A percentile compares a stretch with the other conserved stretches of the same genome.
phyloP scores from a whole-genome alignment of 164 flowering plant species.

The Aristolochia fimbriata region DNA sequence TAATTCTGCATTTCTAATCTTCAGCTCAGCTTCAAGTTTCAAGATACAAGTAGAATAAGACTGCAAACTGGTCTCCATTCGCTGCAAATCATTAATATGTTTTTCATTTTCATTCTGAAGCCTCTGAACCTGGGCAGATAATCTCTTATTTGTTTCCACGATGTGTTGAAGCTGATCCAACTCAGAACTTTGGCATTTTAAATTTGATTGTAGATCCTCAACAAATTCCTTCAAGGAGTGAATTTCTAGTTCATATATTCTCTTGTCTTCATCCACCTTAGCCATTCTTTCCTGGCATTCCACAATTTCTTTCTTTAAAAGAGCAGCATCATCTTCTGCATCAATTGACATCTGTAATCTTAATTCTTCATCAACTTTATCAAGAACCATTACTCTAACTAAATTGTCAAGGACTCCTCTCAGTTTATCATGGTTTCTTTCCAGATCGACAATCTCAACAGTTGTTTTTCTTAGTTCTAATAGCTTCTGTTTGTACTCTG shows the following conservation, averaged over 20 bases:
- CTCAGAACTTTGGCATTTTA: background rate
- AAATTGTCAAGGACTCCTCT: conserved; percentile 27
- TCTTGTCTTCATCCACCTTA: conserved; percentile 21
- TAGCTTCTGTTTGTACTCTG: conserved; percentile 24
- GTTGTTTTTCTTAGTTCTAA: conserved; percentile 20
- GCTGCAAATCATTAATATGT: conserved; percentile 17
- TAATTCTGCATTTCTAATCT: conserved; percentile 26
- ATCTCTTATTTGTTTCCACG: conserved; percentile 19
- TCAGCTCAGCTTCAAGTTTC: conserved; percentile 29
- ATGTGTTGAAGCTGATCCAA: conserved; percentile 11
- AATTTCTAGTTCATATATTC: conserved; percentile 21
- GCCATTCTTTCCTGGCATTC: conserved; percentile 16
- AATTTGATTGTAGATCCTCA: conserved; percentile 1
- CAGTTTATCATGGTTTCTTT: conserved; percentile 15
- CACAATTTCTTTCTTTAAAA: conserved; percentile 22
- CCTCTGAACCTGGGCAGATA: conserved; percentile 18
- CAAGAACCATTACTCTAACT: conserved; percentile 34
- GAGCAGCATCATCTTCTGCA: conserved; percentile 23
- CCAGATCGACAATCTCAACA: conserved; percentile 20
- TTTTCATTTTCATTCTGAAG: conserved; percentile 26
- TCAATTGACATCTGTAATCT: conserved; percentile 28
- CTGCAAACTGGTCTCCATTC: conserved; percentile 33
- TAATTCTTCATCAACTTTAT: conserved; percentile 31
- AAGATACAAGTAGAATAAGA: conserved; percentile 19
- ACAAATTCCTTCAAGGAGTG: conserved; percentile 27